Conservation (phyloP, 2,329 filamentous ascomycete genomes). For the Aspergillus alliaceus region DNA sequence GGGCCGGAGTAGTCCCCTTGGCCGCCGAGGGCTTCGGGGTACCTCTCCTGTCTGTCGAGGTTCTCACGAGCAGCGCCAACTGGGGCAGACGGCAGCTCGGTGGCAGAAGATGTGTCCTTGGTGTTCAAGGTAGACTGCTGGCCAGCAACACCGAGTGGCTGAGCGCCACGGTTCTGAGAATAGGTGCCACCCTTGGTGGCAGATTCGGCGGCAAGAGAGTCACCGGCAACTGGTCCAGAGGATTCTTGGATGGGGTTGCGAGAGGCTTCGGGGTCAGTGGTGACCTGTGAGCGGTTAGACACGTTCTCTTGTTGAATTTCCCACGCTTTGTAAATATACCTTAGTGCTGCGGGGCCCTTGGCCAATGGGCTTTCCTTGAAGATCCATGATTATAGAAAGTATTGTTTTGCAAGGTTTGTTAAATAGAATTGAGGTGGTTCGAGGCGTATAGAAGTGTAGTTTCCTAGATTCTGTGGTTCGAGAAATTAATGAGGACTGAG, state of each 20-base stretch:
- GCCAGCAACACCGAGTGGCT: slow-evolving; percentile 51
- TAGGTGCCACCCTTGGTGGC: slow-evolving; percentile 60
- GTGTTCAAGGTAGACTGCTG: slow-evolving; percentile 57
- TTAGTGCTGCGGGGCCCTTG: slow-evolving; percentile 35
- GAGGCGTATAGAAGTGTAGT: not conserved
- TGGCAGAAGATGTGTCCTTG: slow-evolving; percentile 56
- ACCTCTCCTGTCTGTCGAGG: slow-evolving; percentile 43
- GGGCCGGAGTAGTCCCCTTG: slow-evolving; percentile 40
- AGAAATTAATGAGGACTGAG: not conserved
- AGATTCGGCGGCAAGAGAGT: slow-evolving; percentile 77
- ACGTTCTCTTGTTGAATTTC: not conserved
- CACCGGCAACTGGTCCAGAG: slow-evolving; percentile 62
- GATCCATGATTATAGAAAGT: slow-evolving; percentile 37
- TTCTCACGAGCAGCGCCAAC: slow-evolving; percentile 49
- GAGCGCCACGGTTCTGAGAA: slow-evolving; percentile 57
- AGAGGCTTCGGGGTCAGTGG: slow-evolving; percentile 48
- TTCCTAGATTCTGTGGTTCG: not conserved
- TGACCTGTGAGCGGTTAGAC: slow-evolving; percentile 27
- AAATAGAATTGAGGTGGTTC: not conserved
- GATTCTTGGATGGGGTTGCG: slow-evolving; percentile 60
- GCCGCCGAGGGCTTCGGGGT: slow-evolving; percentile 39
- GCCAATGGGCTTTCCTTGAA: slow-evolving; percentile 40
- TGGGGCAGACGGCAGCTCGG: slow-evolving; percentile 49
- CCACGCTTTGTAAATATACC: slow-evolving; percentile 19
- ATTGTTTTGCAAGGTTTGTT: too few species aligned